Conservation (phyloP, 768 basidiomycete genomes). For the Scleroderma bovista region DNA sequence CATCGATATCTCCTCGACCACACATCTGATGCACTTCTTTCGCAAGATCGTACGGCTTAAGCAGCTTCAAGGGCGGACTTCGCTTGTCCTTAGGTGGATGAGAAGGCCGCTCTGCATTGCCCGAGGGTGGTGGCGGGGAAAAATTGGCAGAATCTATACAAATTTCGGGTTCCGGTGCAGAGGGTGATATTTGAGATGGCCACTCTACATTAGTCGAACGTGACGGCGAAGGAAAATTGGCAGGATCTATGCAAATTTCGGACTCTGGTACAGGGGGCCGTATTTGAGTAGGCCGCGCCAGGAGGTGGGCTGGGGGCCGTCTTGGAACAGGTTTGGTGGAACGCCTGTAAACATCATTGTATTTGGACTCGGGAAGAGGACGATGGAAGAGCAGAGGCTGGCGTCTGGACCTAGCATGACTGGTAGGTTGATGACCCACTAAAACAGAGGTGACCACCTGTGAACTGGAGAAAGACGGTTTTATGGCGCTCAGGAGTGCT, state of each 20-base stretch:
- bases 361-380: background rate
- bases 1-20: slow-evolving; percentile 48
- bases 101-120: background rate
- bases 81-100: background rate
- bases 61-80: slow-evolving; percentile 22
- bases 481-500: slow-evolving; percentile 2
- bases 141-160: background rate
- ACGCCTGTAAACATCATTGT: background rate
- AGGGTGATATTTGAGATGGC: background rate
- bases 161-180: background rate
- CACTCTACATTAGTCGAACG: background rate
- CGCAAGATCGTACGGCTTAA: slow-evolving; percentile 62
- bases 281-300: background rate
- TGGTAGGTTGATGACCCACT: background rate
- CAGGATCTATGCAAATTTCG: background rate
- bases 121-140: background rate
- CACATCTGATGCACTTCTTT: slow-evolving; percentile 53
- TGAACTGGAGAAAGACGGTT: background rate
- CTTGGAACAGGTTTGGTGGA: background rate
- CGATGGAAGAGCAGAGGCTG: background rate
- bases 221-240: background rate
- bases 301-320: background rate
- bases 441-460: background rate
- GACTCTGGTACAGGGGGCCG: background rate
- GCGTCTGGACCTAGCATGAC: background rate